Evolutionary conservation across 352 stramenopile genomes (phyloP).

Genomic region (Pythium phragmitis): DNA sequence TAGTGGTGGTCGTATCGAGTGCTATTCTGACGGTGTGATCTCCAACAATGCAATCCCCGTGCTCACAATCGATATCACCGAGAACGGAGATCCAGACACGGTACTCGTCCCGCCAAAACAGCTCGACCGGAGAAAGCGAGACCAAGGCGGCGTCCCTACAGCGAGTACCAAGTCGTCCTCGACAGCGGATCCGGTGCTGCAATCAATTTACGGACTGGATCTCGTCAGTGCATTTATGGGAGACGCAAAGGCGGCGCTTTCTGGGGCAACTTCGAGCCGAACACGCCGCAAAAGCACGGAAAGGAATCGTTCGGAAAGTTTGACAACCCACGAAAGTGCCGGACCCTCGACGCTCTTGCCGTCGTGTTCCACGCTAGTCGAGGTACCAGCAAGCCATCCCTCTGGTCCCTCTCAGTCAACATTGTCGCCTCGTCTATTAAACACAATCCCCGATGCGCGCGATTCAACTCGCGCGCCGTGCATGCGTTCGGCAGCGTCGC

Average conservation of each 20-base stretch:
- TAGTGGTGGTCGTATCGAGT: slow-evolving; percentile 54
- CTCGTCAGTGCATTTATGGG: slow-evolving; percentile 44
- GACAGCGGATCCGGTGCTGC: slow-evolving; percentile 23
- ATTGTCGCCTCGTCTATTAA: neutral
- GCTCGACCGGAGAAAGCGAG: slow-evolving; percentile 10
- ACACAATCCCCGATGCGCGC: neutral
- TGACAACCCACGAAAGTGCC: slow-evolving; percentile 4
- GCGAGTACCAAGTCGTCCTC: neutral
- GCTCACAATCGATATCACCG: slow-evolving; percentile 49
- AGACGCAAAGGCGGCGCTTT: neutral
- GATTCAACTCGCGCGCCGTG: slow-evolving; percentile 1
- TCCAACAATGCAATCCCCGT: slow-evolving; percentile 22
- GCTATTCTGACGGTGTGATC: slow-evolving; percentile 31
- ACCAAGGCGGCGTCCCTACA: slow-evolving; percentile 2
- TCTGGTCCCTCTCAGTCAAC: neutral
- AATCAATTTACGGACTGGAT: slow-evolving; percentile 68
- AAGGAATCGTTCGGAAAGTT: neutral
- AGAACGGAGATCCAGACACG: slow-evolving; percentile 43
- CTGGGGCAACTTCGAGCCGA: slow-evolving; percentile 7
- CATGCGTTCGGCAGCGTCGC: slow-evolving; percentile 16
- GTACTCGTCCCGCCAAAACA: slow-evolving; percentile 26
- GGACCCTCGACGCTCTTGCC: neutral
- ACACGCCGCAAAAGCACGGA: slow-evolving; percentile 15
- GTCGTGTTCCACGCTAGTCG: slow-evolving; percentile 13
- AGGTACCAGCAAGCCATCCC: neutral